These are phyloP conservation scores for Mimosa bimucronata DNA, from an alignment of 306 rosid species.

Conservation along the genomic window DNA sequence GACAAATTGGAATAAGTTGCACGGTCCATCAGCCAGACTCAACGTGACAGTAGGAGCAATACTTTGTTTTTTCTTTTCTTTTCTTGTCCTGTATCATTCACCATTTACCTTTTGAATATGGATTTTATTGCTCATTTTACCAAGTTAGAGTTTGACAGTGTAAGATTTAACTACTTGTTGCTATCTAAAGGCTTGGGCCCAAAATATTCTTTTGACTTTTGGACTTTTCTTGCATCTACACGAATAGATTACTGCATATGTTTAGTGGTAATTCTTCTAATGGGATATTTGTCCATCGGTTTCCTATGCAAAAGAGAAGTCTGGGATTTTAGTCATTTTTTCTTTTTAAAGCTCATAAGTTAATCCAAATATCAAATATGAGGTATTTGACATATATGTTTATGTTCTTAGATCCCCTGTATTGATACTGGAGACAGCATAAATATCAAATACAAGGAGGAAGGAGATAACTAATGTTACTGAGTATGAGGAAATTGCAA, in stretches of 20 bases:
- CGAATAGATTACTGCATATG: conserved; percentile 10
- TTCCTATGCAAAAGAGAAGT: conserved; percentile 20
- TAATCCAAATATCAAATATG: too few relatives aligned
- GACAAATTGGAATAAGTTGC: conserved; percentile 78
- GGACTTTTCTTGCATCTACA: conserved; percentile 21
- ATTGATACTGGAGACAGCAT: too few relatives aligned
- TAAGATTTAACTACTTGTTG: conserved; percentile 27
- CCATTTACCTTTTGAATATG: conserved; percentile 26
- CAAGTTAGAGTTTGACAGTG: conserved; percentile 6
- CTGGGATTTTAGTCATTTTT: conserved; percentile 14
- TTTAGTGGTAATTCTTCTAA: conserved; percentile 10
- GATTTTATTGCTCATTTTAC: conserved; percentile 28
- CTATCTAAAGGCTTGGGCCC: conserved; percentile 30
- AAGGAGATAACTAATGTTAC: too few relatives aligned
- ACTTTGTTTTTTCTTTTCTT: not conserved
- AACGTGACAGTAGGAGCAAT: conserved; percentile 58
- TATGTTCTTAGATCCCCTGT: too few relatives aligned
- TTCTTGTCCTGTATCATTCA: not conserved
- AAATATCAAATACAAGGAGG: too few relatives aligned
- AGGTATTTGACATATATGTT: too few relatives aligned
- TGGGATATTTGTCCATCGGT: conserved; percentile 27
- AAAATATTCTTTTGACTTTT: not conserved
- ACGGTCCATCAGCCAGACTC: conserved; percentile 60
- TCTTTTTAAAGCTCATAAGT: conserved; percentile 13
- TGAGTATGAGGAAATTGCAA: too few relatives aligned